Base-by-base conservation (phyloP, 2,329 filamentous ascomycete species). In the Didymella sp. region DNA sequence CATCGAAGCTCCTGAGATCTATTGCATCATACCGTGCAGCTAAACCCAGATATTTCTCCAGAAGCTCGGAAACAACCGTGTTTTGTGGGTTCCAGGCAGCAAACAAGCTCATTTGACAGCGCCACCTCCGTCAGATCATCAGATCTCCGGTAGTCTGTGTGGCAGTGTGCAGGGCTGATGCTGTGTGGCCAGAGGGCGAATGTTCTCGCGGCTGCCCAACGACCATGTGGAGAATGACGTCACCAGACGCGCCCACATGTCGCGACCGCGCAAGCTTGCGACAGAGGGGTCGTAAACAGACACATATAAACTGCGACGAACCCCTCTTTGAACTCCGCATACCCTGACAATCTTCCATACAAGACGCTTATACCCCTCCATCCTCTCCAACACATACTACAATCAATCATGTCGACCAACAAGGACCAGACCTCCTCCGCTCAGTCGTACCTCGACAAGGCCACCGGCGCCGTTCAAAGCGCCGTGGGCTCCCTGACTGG, bases 401-500 rank as follows among this genome's bases (percentile, higher is more conserved):
- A 22, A 41, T 15, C 41, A 44, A 85, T 83, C 81, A 78, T 81
- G 71, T 78, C 81, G 78, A 80, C 81, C 79, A 81, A 82, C 73
- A 71, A 71, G 46, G 66, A 74, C 62, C 73, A 83, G 50, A 85
- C 89, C 66, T 96, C 91, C 61, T 95, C 92, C 62, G 83, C 93
- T 72, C 85, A 94, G 82, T 89, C 90, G 55, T 69, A 73, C 61
- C 62, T 76, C 46, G 73, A 93, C 83, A 84, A 85, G 13, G 90
- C 89, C 69, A 83, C 87, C 33, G 91, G 90, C 65, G 81, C 87
- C 51, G 85, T 88, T 49, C 91, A 96, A 78, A 89, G 84, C 60
- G 86, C 83, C 46, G 68, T 95, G 46, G 91, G 91, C 62, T 84
- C 81, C 60, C 59, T 96, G 53, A 93, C 90, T 9, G 92, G 92